Base-by-base conservation (phyloP, 1,139 yeast species). In the Arxiozyma heterogenica region DNA sequence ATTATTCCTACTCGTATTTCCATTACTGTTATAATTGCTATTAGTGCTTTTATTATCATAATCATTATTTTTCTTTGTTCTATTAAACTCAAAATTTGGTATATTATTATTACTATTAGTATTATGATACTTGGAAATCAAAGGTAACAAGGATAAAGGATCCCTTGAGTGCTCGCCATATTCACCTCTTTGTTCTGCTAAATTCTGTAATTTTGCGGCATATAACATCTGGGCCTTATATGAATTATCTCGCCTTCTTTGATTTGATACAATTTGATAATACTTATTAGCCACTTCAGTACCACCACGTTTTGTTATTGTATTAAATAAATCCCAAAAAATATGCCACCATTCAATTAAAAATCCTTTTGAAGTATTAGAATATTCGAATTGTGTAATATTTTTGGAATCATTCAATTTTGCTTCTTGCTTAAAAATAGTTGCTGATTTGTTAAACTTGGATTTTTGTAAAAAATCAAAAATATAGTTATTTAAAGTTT, bases 331-430 rank as follows among this genome's bases (percentile, higher is more conserved):
- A 68, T 91, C 97, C 96, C 97, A 91, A 67, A 90, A 91, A 39
- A 90, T 83, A 72, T 83, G 90, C 97, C 97, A 91, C 97, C 98
- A 91, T 67, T 90, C 97, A 62, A 80, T 83, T 48, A 90, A 73
- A 64, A 88, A 90, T 11, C 96, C 94, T 62, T 85, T 91, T 0
- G 95, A 94, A 4, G 95, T 84, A 65, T 89, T 89, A 20, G 54
- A 47, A 17, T 12, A 18, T 18, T 34, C 45, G 25, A 23, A 38
- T 42, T 30, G 38, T 42, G 44, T 50, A n/a, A 51, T 57, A 51
- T 55, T 50, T 18, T 25, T 27, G n/a, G 44, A 27, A 20, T 41
- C 44, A 22, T 21, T 52, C 22, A 63, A 59, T 51, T 83, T 88
- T 0, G 91, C 90, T 68, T 90, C 96, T 58, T 78, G 79, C 59